Evolutionary conservation across 441 rosid genomes (phyloP).

Genomic region (Biscutella laevigata): DNA sequence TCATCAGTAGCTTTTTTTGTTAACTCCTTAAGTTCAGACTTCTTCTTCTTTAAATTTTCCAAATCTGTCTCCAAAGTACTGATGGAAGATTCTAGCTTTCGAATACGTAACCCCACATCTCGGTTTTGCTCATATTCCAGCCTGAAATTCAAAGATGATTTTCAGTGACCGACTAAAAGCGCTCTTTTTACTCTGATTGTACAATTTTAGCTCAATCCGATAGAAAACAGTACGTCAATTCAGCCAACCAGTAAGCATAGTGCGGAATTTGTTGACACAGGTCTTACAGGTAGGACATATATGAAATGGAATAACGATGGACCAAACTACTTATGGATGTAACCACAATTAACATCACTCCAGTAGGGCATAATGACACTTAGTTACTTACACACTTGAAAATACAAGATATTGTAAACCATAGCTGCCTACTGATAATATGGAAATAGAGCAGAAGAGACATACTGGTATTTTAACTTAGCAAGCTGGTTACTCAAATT

Average conservation of each 20-base stretch:
- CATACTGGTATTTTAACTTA: constrained; percentile 97
- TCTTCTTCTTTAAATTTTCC: constrained; percentile 48
- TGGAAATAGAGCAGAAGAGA: constrained; percentile 18
- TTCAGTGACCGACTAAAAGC: neutral
- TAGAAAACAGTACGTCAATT: constrained; percentile 9
- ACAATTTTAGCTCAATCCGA: constrained; percentile 11
- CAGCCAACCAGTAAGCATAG: neutral
- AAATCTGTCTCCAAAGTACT: constrained; percentile 61
- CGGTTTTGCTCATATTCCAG: constrained; percentile 92
- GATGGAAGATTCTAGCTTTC: constrained; percentile 68
- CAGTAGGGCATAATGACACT: too few species aligned
- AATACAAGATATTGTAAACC: constrained; percentile 6
- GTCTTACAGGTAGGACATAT: too few species aligned
- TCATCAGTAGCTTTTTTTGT: constrained; percentile 55
- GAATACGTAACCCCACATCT: constrained; percentile 77
- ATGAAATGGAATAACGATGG: too few species aligned
- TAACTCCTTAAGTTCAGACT: constrained; percentile 57
- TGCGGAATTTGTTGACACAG: constrained; percentile 1
- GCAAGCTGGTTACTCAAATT: constrained; percentile 87
- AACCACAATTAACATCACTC: too few species aligned
- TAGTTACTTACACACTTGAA: constrained; percentile 7
- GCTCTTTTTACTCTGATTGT: neutral
- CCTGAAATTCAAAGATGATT: constrained; percentile 32
- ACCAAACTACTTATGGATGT: too few species aligned
- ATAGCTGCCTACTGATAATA: constrained; percentile 7